Conservation (phyloP, 768 basidiomycete species). For the Leccinellum rugosiceps region DNA sequence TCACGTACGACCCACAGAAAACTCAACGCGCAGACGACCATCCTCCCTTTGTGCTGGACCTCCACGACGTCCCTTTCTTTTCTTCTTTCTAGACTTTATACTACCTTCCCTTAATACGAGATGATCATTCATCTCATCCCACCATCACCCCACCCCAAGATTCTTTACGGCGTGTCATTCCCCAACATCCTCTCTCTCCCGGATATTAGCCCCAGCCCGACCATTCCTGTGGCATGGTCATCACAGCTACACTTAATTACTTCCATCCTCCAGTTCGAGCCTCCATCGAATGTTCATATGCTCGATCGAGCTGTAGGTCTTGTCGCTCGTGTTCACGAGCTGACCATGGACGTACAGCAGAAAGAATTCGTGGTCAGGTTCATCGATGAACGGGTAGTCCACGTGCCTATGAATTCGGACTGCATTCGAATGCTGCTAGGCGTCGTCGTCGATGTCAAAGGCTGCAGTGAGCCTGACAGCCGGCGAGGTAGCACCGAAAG, state of each 20-base stretch:
- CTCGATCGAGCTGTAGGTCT: constrained; percentile 61
- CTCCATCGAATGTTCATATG: constrained; percentile 50
- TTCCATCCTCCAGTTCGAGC: constrained; percentile 48
- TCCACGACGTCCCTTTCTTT: constrained; percentile 23
- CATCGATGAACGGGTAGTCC: constrained; percentile 51
- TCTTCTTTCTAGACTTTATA: constrained; percentile 19
- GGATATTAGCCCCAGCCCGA: constrained; percentile 29
- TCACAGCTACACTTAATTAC: constrained; percentile 49
- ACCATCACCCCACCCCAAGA: constrained; percentile 43
- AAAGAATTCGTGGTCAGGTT: constrained; percentile 51
- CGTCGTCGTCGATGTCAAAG: constrained; percentile 52
- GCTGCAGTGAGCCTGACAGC: constrained; percentile 38
- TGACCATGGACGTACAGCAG: constrained; percentile 56
- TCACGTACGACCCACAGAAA: constrained; percentile 31
- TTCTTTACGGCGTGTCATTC: constrained; percentile 59
- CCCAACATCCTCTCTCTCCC: constrained; percentile 36
- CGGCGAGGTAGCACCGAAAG: constrained; percentile 31
- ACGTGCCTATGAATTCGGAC: constrained; percentile 43
- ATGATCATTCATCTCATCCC: constrained; percentile 61
- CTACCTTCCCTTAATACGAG: constrained; percentile 27
- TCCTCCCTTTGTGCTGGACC: constrained; percentile 27
- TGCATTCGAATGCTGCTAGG: constrained; percentile 46
- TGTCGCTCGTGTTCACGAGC: constrained; percentile 51
- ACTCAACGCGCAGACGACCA: constrained; percentile 16
- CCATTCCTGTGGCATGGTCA: constrained; percentile 52